Conservation (phyloP, 371 early-diverging fungal species). For the Amoeboaphelidium protococcarum region DNA sequence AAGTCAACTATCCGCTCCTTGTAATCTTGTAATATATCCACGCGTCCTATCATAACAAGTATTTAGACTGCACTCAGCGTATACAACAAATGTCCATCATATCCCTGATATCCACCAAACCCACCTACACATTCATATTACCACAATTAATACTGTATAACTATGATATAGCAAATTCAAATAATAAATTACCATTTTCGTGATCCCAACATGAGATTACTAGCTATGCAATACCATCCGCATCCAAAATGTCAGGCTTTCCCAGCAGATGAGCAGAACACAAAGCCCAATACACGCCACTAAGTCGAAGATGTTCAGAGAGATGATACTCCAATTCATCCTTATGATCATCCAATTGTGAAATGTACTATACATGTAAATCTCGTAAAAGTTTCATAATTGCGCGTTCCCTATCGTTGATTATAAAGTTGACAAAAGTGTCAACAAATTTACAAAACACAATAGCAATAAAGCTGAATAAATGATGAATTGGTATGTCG, state of each 20-base stretch:
- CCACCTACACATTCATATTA: slow-evolving; percentile 26
- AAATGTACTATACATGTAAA: not conserved
- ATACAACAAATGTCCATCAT: slow-evolving; percentile 73
- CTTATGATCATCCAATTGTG: slow-evolving; percentile 7
- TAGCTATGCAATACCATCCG: slow-evolving; percentile 40
- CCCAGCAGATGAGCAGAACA: slow-evolving; percentile 52
- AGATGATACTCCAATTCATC: slow-evolving; percentile 77
- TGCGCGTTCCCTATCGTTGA: too few species aligned
- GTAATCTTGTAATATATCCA: not conserved
- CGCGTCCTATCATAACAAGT: slow-evolving; percentile 48
- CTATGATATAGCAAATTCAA: not conserved
- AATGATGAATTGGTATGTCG: too few species aligned
- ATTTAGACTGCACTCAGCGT: slow-evolving; percentile 89
- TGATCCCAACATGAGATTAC: slow-evolving; percentile 46
- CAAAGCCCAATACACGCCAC: slow-evolving; percentile 81
- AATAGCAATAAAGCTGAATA: too few species aligned
- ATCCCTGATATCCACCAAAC: slow-evolving; percentile 61
- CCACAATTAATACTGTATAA: not conserved
- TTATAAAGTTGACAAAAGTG: too few species aligned
- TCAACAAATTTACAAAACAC: too few species aligned
- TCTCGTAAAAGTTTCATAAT: not conserved
- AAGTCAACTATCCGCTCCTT: not conserved
- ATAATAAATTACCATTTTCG: slow-evolving; percentile 15
- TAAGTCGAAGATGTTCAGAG: slow-evolving; percentile 66
- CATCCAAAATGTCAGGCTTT: slow-evolving; percentile 32